Conservation (phyloP, 129 eudicot species). For the Flaveria robusta region DNA sequence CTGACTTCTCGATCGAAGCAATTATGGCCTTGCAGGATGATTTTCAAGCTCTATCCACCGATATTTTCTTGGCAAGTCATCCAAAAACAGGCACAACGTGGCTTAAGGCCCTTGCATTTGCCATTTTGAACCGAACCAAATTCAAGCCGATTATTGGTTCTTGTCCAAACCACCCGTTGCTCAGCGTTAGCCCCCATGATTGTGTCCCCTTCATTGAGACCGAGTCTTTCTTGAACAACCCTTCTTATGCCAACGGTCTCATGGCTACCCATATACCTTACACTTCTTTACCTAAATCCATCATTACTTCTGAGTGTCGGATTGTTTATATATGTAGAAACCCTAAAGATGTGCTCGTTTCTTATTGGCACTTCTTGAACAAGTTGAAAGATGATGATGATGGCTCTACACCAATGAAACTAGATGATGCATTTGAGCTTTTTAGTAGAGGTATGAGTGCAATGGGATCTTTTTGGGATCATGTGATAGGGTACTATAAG, state of each 20-base stretch:
- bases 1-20: conserved; percentile 21
- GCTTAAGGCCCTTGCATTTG: conserved; percentile 42
- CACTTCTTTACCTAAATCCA: conserved; percentile 26
- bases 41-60: conserved; percentile 33
- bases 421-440: conserved; percentile 26
- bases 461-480: conserved; percentile 30
- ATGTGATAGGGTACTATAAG: conserved; percentile 34
- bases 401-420: background rate
- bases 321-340: conserved; percentile 34
- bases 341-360: conserved; percentile 31
- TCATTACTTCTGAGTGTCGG: conserved; percentile 18
- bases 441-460: conserved; percentile 9
- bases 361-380: conserved; percentile 26
- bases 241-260: conserved; percentile 12
- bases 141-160: background rate
- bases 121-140: conserved; percentile 24
- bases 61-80: conserved; percentile 30
- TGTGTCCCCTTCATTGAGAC: conserved; percentile 38
- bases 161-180: conserved; percentile 31
- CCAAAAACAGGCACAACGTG: conserved; percentile 48
- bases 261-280: conserved; percentile 35
- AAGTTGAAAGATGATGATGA: background rate
- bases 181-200: conserved; percentile 34
- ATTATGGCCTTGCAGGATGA: conserved; percentile 28
- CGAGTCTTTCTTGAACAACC: background rate